phyloP scores from a whole-genome alignment of 352 stramenopile genomes.

The Globisporangium orthogonon region DNA sequence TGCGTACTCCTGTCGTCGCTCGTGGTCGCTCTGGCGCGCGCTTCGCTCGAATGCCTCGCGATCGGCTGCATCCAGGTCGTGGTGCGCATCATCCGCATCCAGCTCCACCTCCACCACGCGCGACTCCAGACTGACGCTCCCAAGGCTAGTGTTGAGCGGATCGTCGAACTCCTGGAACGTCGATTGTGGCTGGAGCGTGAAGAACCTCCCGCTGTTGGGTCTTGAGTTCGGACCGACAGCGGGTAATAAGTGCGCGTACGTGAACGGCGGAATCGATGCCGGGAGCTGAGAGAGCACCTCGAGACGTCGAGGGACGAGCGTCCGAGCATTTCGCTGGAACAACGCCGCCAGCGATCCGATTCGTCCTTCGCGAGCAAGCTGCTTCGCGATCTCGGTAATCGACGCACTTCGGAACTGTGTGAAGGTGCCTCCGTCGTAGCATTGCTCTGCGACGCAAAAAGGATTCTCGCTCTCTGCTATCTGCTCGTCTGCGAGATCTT shows the following conservation, averaged over 20 bases:
- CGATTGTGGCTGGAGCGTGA: slow-evolving; percentile 17
- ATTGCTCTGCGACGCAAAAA: slow-evolving; percentile 15
- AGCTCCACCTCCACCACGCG: slow-evolving; percentile 18
- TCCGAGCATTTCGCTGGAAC: slow-evolving; percentile 42
- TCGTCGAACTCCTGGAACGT: slow-evolving; percentile 4
- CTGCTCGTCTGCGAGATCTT: slow-evolving; percentile 31
- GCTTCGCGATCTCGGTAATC: slow-evolving; percentile 28
- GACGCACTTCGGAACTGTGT: slow-evolving; percentile 21
- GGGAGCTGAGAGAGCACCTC: slow-evolving; percentile 43
- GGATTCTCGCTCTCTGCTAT: slow-evolving; percentile 19
- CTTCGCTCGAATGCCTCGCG: slow-evolving; percentile 27
- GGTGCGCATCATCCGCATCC: slow-evolving; percentile 25
- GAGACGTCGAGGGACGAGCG: slow-evolving; percentile 39
- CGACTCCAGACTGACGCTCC: neutral
- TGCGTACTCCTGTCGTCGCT: slow-evolving; percentile 23
- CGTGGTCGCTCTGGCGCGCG: slow-evolving; percentile 13
- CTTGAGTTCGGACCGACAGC: slow-evolving; percentile 21
- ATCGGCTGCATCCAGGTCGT: slow-evolving; percentile 41
- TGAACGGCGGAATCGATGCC: slow-evolving; percentile 23
- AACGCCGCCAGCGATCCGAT: slow-evolving; percentile 35
- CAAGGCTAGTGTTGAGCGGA: neutral
- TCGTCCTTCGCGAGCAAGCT: slow-evolving; percentile 46
- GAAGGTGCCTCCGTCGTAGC: slow-evolving; percentile 39
- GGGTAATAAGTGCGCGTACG: slow-evolving; percentile 44
- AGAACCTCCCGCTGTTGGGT: slow-evolving; percentile 31